Evolutionary conservation across 306 rosid species (phyloP), one percentile per base, ranked within the genome.

Genomic region (Neltuma alba): DNA sequence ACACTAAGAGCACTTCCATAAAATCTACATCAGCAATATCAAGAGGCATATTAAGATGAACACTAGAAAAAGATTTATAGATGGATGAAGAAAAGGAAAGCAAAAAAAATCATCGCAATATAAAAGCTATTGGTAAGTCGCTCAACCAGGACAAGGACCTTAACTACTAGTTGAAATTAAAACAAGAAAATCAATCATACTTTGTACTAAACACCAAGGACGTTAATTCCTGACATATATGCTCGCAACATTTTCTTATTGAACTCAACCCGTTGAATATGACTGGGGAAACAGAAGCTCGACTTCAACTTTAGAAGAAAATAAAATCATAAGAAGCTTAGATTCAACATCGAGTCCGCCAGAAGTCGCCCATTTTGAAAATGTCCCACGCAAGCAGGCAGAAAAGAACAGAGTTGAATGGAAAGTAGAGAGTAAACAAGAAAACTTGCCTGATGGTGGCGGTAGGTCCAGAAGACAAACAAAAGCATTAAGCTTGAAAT

Each of bases 401-500:
- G 37, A 1, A 45, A 42, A 47, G 75, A 70, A 76, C 27, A 68
- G 9, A 37, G 31, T 70, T 40, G 68, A 82, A 77, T 55, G 55
- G 52, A 69, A 42, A 48, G 48, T 40, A 42, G 15, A 40, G 54
- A 71, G 36, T 8, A 28, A 31, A 76, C 77, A 75, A 85, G 1
- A 72, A 0, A 60, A 73, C 66, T 74, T 77, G 70, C 87, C 83
- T 72, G 82, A 74, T 67, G 69, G 79, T 69, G 71, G 47, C 30
- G 50, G 62, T 31, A 16, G 74, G 20, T 50, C 11, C 72, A 80
- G 80, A 10, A n/a, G 79, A 34, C 63, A 79, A 58, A 80, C 70
- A 80, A 72, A 75, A 68, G 72, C 84, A 90, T 83, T 36, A 85
- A 70, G 86, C 18, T 33, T n/a, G 72, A 68, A 77, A 74, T 57